A percentile compares a stretch with the other conserved stretches of the same genome.
These are phyloP conservation scores for Sarocladiaceae sp. DNA, from an alignment of 2,329 filamentous ascomycete genomes.

Conservation along the genomic window DNA sequence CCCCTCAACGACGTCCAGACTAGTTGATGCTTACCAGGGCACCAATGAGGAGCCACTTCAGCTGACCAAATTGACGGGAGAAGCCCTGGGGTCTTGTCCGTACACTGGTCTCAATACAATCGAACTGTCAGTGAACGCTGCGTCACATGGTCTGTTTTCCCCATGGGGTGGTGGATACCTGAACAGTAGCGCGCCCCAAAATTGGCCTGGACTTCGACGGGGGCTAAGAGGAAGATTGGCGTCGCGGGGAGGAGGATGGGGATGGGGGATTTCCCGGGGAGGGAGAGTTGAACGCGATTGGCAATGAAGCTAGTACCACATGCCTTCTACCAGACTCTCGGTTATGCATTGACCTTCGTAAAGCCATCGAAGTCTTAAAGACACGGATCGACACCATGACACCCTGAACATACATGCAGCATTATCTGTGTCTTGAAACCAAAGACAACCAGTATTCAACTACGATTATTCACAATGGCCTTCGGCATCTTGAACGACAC, in stretches of 20 bases:
- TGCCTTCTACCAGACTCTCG: background rate
- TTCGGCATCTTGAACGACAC: background rate
- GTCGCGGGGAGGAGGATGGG: constrained; percentile 3
- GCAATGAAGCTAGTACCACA: background rate
- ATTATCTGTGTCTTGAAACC: background rate
- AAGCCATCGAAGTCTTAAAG: constrained; percentile 1
- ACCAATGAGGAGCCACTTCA: background rate
- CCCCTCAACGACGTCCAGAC: background rate
- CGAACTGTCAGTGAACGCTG: background rate
- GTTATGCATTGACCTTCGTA: background rate
- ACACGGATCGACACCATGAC: background rate
- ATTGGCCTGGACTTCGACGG: background rate
- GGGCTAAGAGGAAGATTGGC: background rate
- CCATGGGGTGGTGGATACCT: constrained; percentile 6
- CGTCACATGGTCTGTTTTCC: background rate
- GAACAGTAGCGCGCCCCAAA: background rate
- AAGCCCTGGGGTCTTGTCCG: background rate
- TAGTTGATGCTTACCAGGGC: background rate
- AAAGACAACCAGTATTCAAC: background rate
- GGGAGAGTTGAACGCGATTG: background rate
- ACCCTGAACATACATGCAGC: background rate
- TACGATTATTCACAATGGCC: background rate
- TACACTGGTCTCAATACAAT: background rate
- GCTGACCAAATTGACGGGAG: background rate
- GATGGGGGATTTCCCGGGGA: background rate